Conservation (phyloP, 2,329 filamentous ascomycete species). For the Didymella pinodella region DNA sequence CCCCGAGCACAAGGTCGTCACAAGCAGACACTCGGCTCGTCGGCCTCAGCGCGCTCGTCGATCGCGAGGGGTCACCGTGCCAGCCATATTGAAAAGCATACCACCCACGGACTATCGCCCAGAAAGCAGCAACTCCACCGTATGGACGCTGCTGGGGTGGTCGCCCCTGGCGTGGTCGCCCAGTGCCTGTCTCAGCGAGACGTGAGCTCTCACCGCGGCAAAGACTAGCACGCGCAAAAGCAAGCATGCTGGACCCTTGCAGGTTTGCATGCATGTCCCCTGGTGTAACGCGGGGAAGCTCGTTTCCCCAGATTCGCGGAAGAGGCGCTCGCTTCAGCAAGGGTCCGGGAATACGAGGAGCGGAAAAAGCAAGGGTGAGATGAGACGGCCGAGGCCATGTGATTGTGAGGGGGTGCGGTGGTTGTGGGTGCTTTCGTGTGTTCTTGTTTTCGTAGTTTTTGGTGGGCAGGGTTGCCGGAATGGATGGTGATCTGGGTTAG, state of each 20-base stretch:
- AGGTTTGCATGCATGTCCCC: constrained; percentile 3
- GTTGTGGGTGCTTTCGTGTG: background rate
- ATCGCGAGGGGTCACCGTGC: constrained; percentile 10
- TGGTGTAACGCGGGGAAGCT: constrained; percentile 19
- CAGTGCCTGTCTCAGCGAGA: background rate
- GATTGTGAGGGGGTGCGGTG: constrained; percentile 1
- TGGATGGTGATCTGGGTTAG: no score
- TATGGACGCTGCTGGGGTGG: background rate
- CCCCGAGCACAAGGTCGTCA: background rate
- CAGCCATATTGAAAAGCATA: background rate
- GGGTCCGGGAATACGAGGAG: constrained; percentile 3
- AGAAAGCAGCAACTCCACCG: constrained; percentile 1
- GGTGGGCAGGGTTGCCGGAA: background rate
- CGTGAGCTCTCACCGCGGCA: background rate
- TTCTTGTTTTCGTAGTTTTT: background rate
- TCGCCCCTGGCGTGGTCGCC: background rate
- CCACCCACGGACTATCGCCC: background rate
- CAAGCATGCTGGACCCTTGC: constrained; percentile 4
- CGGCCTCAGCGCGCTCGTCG: background rate
- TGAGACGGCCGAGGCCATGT: constrained; percentile 14
- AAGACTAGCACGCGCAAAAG: background rate
- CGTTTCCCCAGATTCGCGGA: constrained; percentile 6
- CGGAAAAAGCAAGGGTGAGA: background rate
- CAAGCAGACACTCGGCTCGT: constrained; percentile 11
- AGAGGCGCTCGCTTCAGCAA: constrained; percentile 14